Evolutionary conservation across 2,329 filamentous ascomycete genomes (phyloP).

Genomic region (Aspergillus luchuensis): DNA sequence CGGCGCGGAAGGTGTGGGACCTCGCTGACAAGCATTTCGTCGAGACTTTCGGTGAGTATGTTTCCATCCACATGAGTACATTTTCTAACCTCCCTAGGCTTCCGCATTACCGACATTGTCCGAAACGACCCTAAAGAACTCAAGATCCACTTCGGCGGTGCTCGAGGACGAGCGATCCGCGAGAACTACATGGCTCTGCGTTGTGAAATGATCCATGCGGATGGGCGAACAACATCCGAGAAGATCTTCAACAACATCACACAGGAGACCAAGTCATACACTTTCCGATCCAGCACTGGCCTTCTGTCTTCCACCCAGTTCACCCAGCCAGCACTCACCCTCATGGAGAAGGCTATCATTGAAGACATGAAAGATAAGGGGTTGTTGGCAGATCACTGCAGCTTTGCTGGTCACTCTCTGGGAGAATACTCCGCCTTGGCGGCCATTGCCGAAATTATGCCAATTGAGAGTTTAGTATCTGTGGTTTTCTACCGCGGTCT

Average conservation of each 20-base stretch:
- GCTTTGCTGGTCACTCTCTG: conserved; percentile 92
- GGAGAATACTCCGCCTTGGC: conserved; percentile 96
- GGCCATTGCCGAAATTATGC: conserved; percentile 92
- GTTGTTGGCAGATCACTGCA: conserved; percentile 86
- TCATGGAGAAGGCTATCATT: conserved; percentile 98
- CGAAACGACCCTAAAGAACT: conserved; percentile 98
- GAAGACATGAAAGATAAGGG: conserved; percentile 97
- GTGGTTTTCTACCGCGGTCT: conserved; percentile 97
- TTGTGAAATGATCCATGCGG: conserved; percentile 59
- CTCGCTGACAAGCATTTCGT: conserved; percentile 93
- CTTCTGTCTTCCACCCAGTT: conserved; percentile 94
- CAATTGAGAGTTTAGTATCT: conserved; percentile 90
- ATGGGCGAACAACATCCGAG: conserved; percentile 61
- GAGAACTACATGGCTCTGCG: conserved; percentile 97
- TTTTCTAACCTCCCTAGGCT: conserved; percentile 39
- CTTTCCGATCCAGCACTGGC: conserved; percentile 87
- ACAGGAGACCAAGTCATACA: conserved; percentile 87
- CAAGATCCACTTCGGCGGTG: conserved; percentile 92
- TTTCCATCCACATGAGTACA: background rate
- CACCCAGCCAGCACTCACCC: conserved; percentile 89
- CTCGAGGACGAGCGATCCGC: conserved; percentile 89
- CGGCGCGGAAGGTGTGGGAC: conserved; percentile 95
- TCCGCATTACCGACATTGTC: conserved; percentile 94
- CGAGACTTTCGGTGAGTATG: conserved; percentile 75
- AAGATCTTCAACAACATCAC: conserved; percentile 96